Evolutionary conservation across 768 basidiomycete species (phyloP).

Genomic region (Stropharia rugosoannulata): DNA sequence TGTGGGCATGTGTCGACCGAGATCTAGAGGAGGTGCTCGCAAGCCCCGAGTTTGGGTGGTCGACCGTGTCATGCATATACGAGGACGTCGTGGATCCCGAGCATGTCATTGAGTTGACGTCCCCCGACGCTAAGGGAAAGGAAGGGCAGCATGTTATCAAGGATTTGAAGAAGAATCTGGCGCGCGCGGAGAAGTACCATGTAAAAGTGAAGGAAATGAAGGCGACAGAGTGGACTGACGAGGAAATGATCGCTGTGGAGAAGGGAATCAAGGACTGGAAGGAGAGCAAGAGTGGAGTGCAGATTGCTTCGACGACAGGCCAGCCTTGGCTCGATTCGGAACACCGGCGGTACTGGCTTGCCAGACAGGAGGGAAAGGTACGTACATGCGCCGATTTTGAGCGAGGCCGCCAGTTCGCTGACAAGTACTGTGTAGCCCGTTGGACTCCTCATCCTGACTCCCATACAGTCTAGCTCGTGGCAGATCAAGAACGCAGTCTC

Average conservation of each 20-base stretch:
- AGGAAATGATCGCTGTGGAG: constrained; percentile 47
- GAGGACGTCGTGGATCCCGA: constrained; percentile 58
- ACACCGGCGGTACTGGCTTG: constrained; percentile 59
- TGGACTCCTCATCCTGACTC: constrained; percentile 51
- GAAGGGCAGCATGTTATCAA: constrained; percentile 44
- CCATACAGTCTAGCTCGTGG: constrained; percentile 41
- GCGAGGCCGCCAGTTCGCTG: neutral
- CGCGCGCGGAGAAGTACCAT: constrained; percentile 53
- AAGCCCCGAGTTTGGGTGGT: neutral
- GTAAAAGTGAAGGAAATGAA: constrained; percentile 47
- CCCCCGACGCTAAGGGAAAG: constrained; percentile 32
- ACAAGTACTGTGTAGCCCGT: constrained; percentile 29
- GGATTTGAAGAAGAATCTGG: constrained; percentile 61
- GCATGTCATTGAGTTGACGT: constrained; percentile 39
- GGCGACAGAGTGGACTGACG: constrained; percentile 37
- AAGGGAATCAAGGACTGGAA: constrained; percentile 35
- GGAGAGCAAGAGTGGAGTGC: constrained; percentile 46
- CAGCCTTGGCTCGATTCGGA: constrained; percentile 55
- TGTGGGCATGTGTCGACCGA: constrained; percentile 9
- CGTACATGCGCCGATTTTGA: constrained; percentile 1
- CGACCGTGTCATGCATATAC: constrained; percentile 35
- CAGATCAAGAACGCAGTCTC: constrained; percentile 57
- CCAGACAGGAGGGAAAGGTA: constrained; percentile 34
- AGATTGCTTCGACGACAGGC: constrained; percentile 52
- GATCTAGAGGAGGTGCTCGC: constrained; percentile 7